Evolutionary conservation across 2,329 filamentous ascomycete genomes (phyloP), one percentile per base, ranked within the genome.

Genomic region (Ophiostoma triangulosporum): DNA sequence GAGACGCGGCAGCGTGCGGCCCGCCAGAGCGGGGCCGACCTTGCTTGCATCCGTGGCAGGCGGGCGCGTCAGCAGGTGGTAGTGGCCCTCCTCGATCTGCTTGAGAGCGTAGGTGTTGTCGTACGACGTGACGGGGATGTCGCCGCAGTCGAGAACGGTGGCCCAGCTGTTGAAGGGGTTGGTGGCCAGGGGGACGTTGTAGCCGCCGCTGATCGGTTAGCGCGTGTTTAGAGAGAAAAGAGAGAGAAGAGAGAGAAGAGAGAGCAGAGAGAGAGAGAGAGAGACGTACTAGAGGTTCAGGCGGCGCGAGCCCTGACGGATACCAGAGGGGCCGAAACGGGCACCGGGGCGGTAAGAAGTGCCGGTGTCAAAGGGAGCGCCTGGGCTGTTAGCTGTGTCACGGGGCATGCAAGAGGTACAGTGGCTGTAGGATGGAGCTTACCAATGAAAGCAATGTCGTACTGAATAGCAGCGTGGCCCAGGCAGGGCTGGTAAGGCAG

Each of bases 361-460:
- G 51, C 86, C 86, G 1, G 88, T 91, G 65, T 94, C 88, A 60
- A 93, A 93, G 0, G 88, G 87, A 38, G 86, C 86, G 43, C 84
- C 83, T 86, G 57, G 3, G 12, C 17, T 24, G 12, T 26, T 6
- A 51, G 31, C 43, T 48, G 9, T 43, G n/a, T 15, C 53, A 35
- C 3, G 26, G 38, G 32, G 48, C n/a, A 35, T 22, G 38, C 38
- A 43, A 31, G n/a, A n/a, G n/a, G n/a, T n/a, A n/a, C n/a, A n/a
- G 20, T 36, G 20, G 35, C 15, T 17, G 20, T 20, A 36, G 3
- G 38, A 24, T 17, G 11, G 11, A 4, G 62, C 70, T 50, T 66
- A 84, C 85, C 87, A 50, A 93, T 78, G 66, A 94, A 93, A 1
- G 88, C 88, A 67, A 94, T 90, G 59, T 94, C 88, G 61, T 85